A percentile compares a stretch with the other conserved stretches of the same genome.
phyloP scores from a whole-genome alignment of 768 basidiomycete genomes.

The Phlegmacium glaucopus region DNA sequence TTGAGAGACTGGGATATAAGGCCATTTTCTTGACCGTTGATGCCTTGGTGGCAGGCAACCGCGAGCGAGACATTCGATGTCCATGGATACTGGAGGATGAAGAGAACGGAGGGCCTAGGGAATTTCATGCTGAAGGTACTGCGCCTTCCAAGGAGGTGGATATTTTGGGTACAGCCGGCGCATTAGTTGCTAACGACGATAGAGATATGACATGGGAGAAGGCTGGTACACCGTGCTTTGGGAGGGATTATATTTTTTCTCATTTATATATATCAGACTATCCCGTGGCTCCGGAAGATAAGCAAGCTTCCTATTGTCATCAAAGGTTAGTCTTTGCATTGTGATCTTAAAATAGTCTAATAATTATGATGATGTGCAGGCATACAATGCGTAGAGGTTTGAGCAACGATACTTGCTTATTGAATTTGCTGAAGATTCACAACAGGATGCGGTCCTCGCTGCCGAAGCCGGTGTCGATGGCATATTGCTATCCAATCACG shows the following conservation, averaged over 20 bases:
- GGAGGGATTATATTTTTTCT: not conserved
- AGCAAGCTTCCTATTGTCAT: slow-evolving; percentile 71
- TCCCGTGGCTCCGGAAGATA: slow-evolving; percentile 71
- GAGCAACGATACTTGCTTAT: not conserved
- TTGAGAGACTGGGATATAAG: slow-evolving; percentile 74
- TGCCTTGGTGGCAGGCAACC: slow-evolving; percentile 77
- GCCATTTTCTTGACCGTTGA: slow-evolving; percentile 93
- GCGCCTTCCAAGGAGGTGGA: slow-evolving; percentile 33
- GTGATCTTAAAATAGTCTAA: not conserved
- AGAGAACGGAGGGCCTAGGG: slow-evolving; percentile 34
- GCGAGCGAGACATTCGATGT: slow-evolving; percentile 69
- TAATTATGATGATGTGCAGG: slow-evolving; percentile 33
- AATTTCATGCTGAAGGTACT: slow-evolving; percentile 26
- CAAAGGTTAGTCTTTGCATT: slow-evolving; percentile 47
- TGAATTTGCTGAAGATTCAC: not conserved
- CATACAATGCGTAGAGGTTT: slow-evolving; percentile 70
- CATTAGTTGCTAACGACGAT: slow-evolving; percentile 63
- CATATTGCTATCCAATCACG: slow-evolving; percentile 89
- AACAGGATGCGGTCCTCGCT: slow-evolving; percentile 82
- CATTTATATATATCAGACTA: slow-evolving; percentile 44
- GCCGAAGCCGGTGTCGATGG: slow-evolving; percentile 82
- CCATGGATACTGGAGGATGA: slow-evolving; percentile 57
- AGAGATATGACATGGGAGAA: slow-evolving; percentile 75
- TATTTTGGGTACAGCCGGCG: slow-evolving; percentile 64
- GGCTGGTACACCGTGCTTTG: slow-evolving; percentile 29